Evolutionary conservation across 352 stramenopile species (phyloP).

Genomic region (Globisporangium takayamanum): DNA sequence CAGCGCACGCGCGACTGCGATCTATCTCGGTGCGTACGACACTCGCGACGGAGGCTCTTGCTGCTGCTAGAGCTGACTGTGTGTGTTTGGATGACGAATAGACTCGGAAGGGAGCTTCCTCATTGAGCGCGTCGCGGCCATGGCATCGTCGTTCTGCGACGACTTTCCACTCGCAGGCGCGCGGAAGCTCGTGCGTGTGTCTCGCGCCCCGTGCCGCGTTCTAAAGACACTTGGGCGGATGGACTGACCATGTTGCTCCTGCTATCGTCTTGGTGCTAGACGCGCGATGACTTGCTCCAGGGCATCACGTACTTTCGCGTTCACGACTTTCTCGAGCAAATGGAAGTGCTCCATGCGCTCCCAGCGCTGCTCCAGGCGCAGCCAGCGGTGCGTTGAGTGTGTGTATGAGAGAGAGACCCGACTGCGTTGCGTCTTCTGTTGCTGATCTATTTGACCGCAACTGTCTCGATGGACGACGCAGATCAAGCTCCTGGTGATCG

Average conservation of each 20-base stretch:
- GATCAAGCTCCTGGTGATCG: constrained; percentile 88
- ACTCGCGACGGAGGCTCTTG: neutral
- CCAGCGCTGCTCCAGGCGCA: constrained; percentile 37
- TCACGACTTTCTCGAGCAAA: constrained; percentile 87
- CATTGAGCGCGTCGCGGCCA: constrained; percentile 75
- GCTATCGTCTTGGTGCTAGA: constrained; percentile 21
- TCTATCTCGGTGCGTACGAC: constrained; percentile 56
- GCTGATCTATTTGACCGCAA: neutral
- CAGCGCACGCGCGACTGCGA: constrained; percentile 15
- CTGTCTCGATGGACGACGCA: constrained; percentile 13
- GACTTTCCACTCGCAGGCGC: constrained; percentile 46
- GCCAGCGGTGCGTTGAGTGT: constrained; percentile 20
- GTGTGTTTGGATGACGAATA: constrained; percentile 13
- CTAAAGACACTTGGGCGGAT: neutral
- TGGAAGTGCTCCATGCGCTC: constrained; percentile 80
- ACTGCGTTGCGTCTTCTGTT: too few species aligned
- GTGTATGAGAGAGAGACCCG: too few species aligned
- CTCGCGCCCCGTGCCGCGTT: too few species aligned
- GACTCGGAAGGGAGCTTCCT: constrained; percentile 92
- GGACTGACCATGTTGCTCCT: constrained; percentile 1
- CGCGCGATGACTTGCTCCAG: constrained; percentile 74
- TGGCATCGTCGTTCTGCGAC: constrained; percentile 74
- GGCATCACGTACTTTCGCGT: constrained; percentile 73
- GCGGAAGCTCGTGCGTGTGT: constrained; percentile 25
- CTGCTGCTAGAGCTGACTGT: too few species aligned